These are phyloP conservation scores for Beauveria rudraprayagi DNA, from an alignment of 2,329 filamentous ascomycete genomes.

Conservation along the genomic window DNA sequence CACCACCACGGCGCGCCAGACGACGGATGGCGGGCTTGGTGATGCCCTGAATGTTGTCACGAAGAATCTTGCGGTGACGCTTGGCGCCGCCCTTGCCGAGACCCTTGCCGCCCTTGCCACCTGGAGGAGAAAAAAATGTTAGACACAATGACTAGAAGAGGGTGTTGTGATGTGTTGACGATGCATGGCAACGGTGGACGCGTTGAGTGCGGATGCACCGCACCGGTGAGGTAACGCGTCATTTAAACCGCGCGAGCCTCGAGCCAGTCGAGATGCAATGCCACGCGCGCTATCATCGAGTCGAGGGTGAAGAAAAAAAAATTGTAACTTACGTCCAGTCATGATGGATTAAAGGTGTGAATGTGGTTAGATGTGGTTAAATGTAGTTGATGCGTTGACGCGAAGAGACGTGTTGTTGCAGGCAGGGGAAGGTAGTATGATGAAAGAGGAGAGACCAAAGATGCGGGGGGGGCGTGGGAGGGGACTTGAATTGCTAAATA, in stretches of 20 bases:
- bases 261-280: neutral
- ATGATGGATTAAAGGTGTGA: constrained; percentile 44
- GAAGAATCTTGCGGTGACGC: constrained; percentile 98
- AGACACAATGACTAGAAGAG: constrained; percentile 19
- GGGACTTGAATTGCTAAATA: constrained; percentile 27
- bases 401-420: constrained; percentile 17
- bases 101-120: constrained; percentile 94
- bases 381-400: constrained; percentile 16
- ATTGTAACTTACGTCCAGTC: constrained; percentile 49
- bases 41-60: constrained; percentile 99
- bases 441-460: constrained; percentile 13
- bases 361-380: constrained; percentile 15
- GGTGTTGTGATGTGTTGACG: neutral
- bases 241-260: neutral
- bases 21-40: constrained; percentile 97
- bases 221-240: constrained; percentile 2
- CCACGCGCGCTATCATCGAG: neutral
- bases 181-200: neutral
- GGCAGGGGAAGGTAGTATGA: constrained; percentile 14
- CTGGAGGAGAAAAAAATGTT: constrained; percentile 42
- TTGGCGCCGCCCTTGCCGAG: constrained; percentile 98
- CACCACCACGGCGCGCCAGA: constrained; percentile 98
- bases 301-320: constrained; percentile 2
- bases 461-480: constrained; percentile 21
- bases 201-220: neutral